Evolutionary conservation across 2,329 filamentous ascomycete genomes (phyloP), one percentile per base, ranked within the genome.

Genomic region (Elsinoe necatrix): DNA sequence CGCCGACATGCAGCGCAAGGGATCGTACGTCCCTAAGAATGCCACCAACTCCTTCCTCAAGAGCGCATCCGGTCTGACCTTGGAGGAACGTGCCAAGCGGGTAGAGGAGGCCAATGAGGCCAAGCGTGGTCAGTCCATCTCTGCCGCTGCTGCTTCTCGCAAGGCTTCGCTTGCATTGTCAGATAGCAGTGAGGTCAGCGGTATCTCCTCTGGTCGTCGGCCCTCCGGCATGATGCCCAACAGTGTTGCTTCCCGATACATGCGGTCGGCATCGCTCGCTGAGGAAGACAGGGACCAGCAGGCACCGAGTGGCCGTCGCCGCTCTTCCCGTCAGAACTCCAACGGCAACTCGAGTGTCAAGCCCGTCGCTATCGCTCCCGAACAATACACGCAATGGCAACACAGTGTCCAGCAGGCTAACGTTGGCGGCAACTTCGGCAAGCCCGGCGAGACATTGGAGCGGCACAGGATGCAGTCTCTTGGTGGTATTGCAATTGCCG

Each of bases 191-290:
- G 54, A 56, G 27, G 39, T 29, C 42, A 56, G 54, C 37, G 25
- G 20, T 18, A 14, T 27, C n/a, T 47, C 54, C 14, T 45, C 39
- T 21, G 54, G 54, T 34, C 39, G 54, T 9, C 54, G 54, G 5
- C 54, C 54, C 5, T 45, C 37, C 25, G 54, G 54, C 21, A 45
- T 56, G 29, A 48, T 56, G n/a, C 39, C 54, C 27, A 41, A 41
- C 21, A 56, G 48, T 41, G 29, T 56, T 41, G 54, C 54, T 21
- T 23, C 54, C 3, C 39, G 54, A n/a, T 56, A 56, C 54, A 56
- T 56, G 54, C 54, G 54, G 3, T 11, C 54, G 6, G 54, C 42
- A 9, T 56, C 54, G 12, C 27, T n/a, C 2, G 29, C 54, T n/a
- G 54, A 56, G 3, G 54, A 56, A 12, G 27, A 45, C n/a, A 34